Evolutionary conservation across 345 rosid species (phyloP), one percentile per base, ranked within the genome.

Genomic region (Lepidium africanum): DNA sequence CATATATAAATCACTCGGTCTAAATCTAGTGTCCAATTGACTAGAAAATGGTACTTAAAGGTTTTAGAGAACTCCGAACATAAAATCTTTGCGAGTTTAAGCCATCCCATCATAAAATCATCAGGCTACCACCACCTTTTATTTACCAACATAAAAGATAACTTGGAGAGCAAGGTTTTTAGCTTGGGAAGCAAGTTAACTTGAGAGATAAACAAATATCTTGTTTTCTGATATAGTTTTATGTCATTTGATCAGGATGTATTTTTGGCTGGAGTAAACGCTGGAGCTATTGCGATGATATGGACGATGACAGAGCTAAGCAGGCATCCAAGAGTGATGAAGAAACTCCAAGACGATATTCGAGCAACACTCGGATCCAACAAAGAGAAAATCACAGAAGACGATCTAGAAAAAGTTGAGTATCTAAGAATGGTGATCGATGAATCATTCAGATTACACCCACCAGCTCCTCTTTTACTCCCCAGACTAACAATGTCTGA

Each of bases 281-380:
- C 86, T 0, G 63, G 72, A 40, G 78, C 87, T 10, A 52, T 77
- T 39, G 67, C 79, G 0, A 54, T 86, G 62, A 54, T 52, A 32
- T 86, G 96, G 96, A 78, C 90, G 8, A 81, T 88, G 85, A 70
- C 96, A 16, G 89, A 84, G 73, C 76, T 88, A 3, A 27, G 9
- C 7, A 84, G 67, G 63, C 77, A 80, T 5, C 85, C 86, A 13
- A 77, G 75, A 62, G 59, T 80, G 47, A 79, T 87, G 87, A 74
- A 72, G 40, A 89, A 80, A 80, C 82, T 76, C 2, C 90, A 83
- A 62, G 80, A 75, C 6, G 84, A 84, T 54, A 61, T 87, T 30
- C 63, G 91, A 78, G 70, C 50, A 38, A 11, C 30, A 32, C 50
- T 80, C 2, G 79, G 83, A 40, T 9, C 62, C 0, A 71, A 76